Conservation (phyloP, 768 basidiomycete species). For the Tulasnella sp. region DNA sequence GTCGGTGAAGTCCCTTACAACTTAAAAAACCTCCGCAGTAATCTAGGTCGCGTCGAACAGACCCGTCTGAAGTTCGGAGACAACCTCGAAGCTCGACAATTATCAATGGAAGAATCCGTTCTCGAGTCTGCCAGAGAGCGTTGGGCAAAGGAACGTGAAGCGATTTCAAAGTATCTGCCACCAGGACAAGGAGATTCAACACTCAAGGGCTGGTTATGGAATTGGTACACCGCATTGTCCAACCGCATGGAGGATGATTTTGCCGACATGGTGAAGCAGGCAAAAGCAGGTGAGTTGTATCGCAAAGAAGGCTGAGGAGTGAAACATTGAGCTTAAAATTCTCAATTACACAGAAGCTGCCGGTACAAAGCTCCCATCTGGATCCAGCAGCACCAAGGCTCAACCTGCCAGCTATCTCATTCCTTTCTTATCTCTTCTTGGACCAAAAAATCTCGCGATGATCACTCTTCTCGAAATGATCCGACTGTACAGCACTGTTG, state of each 20-base stretch:
- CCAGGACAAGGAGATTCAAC: constrained; percentile 36
- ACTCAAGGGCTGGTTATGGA: constrained; percentile 72
- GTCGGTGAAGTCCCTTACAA: constrained; percentile 51
- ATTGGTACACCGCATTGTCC: constrained; percentile 59
- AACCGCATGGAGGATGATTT: constrained; percentile 41
- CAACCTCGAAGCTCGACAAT: constrained; percentile 51
- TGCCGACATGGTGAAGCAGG: constrained; percentile 28
- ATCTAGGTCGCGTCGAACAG: constrained; percentile 49
- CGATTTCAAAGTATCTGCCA: constrained; percentile 41
- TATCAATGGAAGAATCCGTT: constrained; percentile 70
- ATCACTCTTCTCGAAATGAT: constrained; percentile 84
- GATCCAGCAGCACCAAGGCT: constrained; percentile 16
- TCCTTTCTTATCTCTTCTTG: constrained; percentile 65
- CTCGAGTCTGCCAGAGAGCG: constrained; percentile 71
- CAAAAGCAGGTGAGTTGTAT: constrained; percentile 20
- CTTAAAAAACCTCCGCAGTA: constrained; percentile 52
- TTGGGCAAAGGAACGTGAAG: constrained; percentile 46
- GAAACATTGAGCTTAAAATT: not conserved
- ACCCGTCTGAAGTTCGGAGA: constrained; percentile 51
- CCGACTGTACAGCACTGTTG: constrained; percentile 63
- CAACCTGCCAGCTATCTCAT: constrained; percentile 27
- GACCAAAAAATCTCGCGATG: constrained; percentile 66
- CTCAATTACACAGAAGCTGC: constrained; percentile 10
- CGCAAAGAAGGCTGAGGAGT: constrained; percentile 4
- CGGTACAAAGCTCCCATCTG: not conserved